These are phyloP conservation scores for Rutidosis leptorrhynchoides DNA, from an alignment of 129 eudicot species.

Conservation along the genomic window DNA sequence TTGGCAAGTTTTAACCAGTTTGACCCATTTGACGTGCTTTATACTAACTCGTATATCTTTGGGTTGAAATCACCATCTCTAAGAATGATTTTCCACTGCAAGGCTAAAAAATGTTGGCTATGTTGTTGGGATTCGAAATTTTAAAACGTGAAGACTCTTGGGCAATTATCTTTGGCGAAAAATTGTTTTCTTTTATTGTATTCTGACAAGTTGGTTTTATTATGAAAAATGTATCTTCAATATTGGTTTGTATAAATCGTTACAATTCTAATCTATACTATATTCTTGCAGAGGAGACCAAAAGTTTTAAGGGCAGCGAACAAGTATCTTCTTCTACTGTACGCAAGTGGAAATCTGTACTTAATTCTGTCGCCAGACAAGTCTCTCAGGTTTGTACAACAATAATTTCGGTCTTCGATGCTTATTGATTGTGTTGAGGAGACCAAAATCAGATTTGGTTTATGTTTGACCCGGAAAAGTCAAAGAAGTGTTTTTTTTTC, in stretches of 20 bases:
- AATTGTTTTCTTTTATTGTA: not conserved
- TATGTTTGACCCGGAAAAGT: not conserved
- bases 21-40: not conserved
- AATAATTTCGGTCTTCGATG: conserved; percentile 1
- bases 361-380: conserved; percentile 80
- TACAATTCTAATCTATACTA: not conserved
- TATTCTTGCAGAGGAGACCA: conserved; percentile 56
- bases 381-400: conserved; percentile 75
- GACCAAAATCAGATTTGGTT: not conserved
- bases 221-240: not conserved
- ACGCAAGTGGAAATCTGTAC: conserved; percentile 74
- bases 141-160: not conserved
- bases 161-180: not conserved
- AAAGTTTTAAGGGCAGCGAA: conserved; percentile 40
- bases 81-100: not conserved
- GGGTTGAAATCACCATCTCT: not conserved
- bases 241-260: not conserved
- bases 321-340: conserved; percentile 42
- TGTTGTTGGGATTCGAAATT: not conserved
- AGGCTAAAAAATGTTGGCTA: not conserved
- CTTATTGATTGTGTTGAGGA: not conserved
- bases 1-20: not conserved
- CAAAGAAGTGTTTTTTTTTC: not conserved
- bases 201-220: not conserved
- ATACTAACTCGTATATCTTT: not conserved